These are phyloP conservation scores for Aspergillus sojae DNA, from an alignment of 2,329 filamentous ascomycete genomes.

Conservation along the genomic window DNA sequence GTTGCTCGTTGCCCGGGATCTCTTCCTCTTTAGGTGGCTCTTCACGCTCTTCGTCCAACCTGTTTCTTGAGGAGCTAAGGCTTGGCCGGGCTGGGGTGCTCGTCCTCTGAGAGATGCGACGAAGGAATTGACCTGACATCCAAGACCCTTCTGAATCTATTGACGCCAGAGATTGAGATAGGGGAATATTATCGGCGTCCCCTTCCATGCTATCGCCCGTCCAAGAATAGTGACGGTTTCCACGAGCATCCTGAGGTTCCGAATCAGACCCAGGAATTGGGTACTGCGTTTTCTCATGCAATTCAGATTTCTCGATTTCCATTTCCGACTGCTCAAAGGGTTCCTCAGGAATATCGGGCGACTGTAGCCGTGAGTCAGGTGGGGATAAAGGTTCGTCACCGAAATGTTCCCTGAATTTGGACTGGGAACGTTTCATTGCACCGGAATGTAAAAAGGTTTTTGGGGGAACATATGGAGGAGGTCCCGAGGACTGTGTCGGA, in stretches of 20 bases:
- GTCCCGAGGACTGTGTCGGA: conserved; percentile 52
- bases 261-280: conserved; percentile 29
- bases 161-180: conserved; percentile 86
- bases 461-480: conserved; percentile 39
- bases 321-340: conserved; percentile 18
- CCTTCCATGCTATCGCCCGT: conserved; percentile 53
- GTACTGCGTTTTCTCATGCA: conserved; percentile 22
- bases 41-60: conserved; percentile 57
- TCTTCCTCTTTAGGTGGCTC: conserved; percentile 56
- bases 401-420: conserved; percentile 88
- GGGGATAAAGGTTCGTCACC: conserved; percentile 86
- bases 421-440: conserved; percentile 77
- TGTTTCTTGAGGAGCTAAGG: conserved; percentile 37
- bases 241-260: conserved; percentile 33
- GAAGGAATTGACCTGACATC: conserved; percentile 76
- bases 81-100: conserved; percentile 43
- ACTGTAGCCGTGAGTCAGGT: conserved; percentile 77
- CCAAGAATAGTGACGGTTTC: conserved; percentile 39
- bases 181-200: conserved; percentile 46
- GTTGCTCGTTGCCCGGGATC: conserved; percentile 73
- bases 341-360: conserved; percentile 64
- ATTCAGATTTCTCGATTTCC: conserved; percentile 14
- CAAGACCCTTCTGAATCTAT: conserved; percentile 96
- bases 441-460: conserved; percentile 53
- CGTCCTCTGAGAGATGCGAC: conserved; percentile 48